Percentiles rank a stretch among this genome's conserved stretches.
Conservation (phyloP, 176 grass and related monocot genomes). For the Phoenix roebelenii region DNA sequence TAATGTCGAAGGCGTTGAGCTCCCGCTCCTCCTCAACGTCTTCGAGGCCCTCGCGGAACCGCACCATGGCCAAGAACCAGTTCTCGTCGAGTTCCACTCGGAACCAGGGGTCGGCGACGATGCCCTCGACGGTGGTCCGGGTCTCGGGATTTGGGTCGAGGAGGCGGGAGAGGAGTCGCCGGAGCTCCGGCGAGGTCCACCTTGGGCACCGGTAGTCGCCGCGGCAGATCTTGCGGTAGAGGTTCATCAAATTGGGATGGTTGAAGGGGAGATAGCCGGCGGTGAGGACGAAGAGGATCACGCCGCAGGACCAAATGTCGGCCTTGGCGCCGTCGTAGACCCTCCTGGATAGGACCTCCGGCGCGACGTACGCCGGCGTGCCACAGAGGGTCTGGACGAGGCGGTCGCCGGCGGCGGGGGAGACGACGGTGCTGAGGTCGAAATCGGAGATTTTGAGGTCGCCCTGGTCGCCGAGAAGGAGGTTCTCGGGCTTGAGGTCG, state of each 20-base stretch:
- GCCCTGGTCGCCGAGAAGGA: slow-evolving; percentile 51
- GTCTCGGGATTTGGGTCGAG: slow-evolving; percentile 24
- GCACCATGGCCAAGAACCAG: slow-evolving; percentile 9
- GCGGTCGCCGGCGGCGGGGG: background rate
- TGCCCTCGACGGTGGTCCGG: slow-evolving; percentile 18
- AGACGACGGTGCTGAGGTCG: background rate
- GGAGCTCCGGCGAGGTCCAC: slow-evolving; percentile 19
- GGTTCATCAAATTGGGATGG: slow-evolving; percentile 25
- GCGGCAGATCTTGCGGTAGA: slow-evolving; percentile 32
- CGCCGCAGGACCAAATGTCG: slow-evolving; percentile 40
- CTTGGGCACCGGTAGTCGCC: slow-evolving; percentile 19
- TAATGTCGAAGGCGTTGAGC: slow-evolving; percentile 32
- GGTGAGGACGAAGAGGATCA: slow-evolving; percentile 35
- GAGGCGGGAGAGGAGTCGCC: slow-evolving; percentile 22
- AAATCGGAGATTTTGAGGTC: slow-evolving; percentile 41
- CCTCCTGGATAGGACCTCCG: slow-evolving; percentile 21
- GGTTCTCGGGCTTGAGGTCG: slow-evolving; percentile 91
- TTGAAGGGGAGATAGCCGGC: slow-evolving; percentile 35
- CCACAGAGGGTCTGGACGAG: slow-evolving; percentile 31
- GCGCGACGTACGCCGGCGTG: slow-evolving; percentile 30
- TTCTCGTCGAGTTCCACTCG: slow-evolving; percentile 15
- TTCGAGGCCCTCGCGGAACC: background rate
- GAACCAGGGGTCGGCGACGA: slow-evolving; percentile 32
- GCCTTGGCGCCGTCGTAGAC: slow-evolving; percentile 30
- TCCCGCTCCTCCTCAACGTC: slow-evolving; percentile 8